phyloP scores from a whole-genome alignment of 345 rosid genomes.

The Geranium brycei region DNA sequence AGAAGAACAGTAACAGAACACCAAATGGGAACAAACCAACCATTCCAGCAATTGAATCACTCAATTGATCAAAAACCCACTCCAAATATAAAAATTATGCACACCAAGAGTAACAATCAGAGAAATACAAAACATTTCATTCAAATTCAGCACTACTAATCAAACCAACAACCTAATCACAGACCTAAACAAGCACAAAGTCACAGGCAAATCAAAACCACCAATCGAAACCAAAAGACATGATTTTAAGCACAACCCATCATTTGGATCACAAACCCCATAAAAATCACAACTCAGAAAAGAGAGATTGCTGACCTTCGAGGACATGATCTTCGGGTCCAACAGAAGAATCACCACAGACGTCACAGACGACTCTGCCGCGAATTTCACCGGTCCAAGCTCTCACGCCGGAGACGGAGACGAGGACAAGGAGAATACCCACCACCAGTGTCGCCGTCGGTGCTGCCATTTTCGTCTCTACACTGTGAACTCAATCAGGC shows the following conservation, averaged over 20 bases:
- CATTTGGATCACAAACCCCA: not conserved
- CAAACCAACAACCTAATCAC: not conserved
- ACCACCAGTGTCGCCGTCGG: slow-evolving; percentile 20
- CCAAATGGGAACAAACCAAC: no score
- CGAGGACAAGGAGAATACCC: slow-evolving; percentile 18
- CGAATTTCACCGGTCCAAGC: slow-evolving; percentile 94
- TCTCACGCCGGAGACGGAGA: slow-evolving; percentile 25
- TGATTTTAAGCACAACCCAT: not conserved
- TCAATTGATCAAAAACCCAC: not conserved
- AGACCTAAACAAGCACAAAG: not conserved
- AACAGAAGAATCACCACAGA: slow-evolving; percentile 75
- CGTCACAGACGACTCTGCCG: slow-evolving; percentile 89
- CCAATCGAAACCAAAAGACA: not conserved
- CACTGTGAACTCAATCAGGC: not conserved
- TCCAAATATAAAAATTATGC: not conserved
- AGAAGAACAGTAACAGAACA: no score
- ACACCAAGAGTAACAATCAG: not conserved
- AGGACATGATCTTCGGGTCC: slow-evolving; percentile 93
- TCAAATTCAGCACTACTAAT: not conserved
- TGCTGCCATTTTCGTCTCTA: slow-evolving; percentile 28
- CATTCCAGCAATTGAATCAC: not conserved
- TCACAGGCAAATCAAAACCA: not conserved
- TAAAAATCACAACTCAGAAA: not conserved
- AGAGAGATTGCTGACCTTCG: slow-evolving; percentile 35
- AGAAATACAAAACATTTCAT: not conserved